Evolutionary conservation across 495 filamentous ascomycete species (phyloP).

Genomic region (Xylaria grammica): DNA sequence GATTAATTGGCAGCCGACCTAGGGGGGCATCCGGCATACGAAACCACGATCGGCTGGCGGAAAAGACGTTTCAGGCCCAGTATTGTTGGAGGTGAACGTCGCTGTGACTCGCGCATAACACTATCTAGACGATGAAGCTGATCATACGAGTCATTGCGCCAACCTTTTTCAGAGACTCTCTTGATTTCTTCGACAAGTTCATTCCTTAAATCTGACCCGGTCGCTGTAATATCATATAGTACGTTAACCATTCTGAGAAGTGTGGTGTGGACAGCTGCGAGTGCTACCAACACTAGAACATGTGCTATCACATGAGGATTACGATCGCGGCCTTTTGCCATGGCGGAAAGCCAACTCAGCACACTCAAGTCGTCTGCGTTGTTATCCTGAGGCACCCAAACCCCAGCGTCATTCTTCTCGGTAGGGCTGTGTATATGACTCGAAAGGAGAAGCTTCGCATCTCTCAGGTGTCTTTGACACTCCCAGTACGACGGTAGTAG

Average conservation of each 20-base stretch:
- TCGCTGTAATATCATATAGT: slow-evolving; percentile 14
- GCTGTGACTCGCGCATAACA: slow-evolving; percentile 20
- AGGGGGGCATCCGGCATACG: too few relatives aligned
- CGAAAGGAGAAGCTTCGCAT: background rate
- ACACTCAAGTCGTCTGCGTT: background rate
- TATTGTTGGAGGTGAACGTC: slow-evolving; percentile 8
- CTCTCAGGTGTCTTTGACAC: background rate
- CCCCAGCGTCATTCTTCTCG: background rate
- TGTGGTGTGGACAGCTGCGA: slow-evolving; percentile 15
- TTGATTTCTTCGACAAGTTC: slow-evolving; percentile 7
- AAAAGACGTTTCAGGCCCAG: slow-evolving; percentile 16
- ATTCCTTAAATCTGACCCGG: background rate
- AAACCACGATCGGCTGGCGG: too few relatives aligned
- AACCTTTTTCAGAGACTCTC: background rate
- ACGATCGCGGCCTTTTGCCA: slow-evolving; percentile 17
- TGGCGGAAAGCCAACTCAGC: slow-evolving; percentile 7
- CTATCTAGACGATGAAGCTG: slow-evolving; percentile 17
- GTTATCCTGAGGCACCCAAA: background rate
- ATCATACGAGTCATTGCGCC: slow-evolving; percentile 4
- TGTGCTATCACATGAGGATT: background rate
- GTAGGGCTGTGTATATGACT: background rate
- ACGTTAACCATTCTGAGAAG: slow-evolving; percentile 13
- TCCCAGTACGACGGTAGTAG: slow-evolving; percentile 1
- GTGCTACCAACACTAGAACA: slow-evolving; percentile 1
- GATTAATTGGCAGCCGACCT: too few relatives aligned